These are phyloP conservation scores for Candida peoriensis DNA, from an alignment of 805 yeast genomes.

Conservation along the genomic window DNA sequence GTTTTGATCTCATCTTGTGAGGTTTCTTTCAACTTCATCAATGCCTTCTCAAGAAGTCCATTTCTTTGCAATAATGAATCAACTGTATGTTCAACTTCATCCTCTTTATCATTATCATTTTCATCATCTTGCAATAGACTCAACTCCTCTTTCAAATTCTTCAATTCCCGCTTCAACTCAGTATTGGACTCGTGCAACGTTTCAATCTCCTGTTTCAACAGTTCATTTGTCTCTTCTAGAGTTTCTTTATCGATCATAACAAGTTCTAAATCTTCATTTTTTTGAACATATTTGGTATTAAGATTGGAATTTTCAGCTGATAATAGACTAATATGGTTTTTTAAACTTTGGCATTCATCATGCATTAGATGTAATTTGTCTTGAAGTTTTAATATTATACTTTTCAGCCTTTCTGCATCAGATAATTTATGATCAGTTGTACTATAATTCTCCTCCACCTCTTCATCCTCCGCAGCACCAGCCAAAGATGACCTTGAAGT, in stretches of 20 bases:
- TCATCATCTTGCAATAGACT: slow-evolving; percentile 9
- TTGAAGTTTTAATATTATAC: slow-evolving; percentile 41
- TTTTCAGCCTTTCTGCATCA: slow-evolving; percentile 17
- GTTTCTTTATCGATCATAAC: slow-evolving; percentile 41
- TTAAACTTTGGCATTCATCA: slow-evolving; percentile 26
- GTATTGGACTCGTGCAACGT: slow-evolving; percentile 6
- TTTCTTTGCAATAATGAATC: slow-evolving; percentile 24
- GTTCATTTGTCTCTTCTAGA: slow-evolving; percentile 30
- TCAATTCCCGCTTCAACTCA: slow-evolving; percentile 5
- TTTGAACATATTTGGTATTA: slow-evolving; percentile 6
- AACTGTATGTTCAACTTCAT: not conserved
- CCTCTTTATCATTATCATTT: not conserved
- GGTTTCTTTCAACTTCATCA: slow-evolving; percentile 29
- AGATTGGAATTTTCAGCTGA: slow-evolving; percentile 28
- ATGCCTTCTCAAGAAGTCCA: slow-evolving; percentile 36
- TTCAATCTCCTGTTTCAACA: slow-evolving; percentile 22
- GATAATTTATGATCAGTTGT: slow-evolving; percentile 1
- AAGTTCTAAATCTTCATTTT: slow-evolving; percentile 29
- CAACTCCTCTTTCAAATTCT: slow-evolving; percentile 16
- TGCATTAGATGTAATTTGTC: slow-evolving; percentile 34
- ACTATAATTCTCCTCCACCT: no score
- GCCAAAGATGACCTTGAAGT: no score
- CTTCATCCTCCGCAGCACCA: no score
- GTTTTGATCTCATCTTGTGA: slow-evolving; percentile 25
- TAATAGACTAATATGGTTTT: slow-evolving; percentile 20